Evolutionary conservation across 1,284 basidiomycete species (phyloP), one percentile per base, ranked within the genome.

Genomic region (Trichosporon ovoides): DNA sequence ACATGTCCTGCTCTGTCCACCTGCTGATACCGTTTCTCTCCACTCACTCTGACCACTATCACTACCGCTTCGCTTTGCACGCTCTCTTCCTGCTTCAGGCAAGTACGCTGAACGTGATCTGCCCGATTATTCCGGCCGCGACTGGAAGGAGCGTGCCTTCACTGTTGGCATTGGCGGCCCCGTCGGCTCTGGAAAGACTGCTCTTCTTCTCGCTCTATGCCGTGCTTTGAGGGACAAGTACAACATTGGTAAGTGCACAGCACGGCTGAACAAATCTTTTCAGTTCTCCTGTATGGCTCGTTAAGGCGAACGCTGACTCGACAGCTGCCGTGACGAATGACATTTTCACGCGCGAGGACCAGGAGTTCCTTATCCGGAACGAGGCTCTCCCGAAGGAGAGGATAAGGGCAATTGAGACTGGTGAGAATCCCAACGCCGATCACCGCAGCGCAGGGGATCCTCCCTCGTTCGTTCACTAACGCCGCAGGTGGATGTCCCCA

Each of bases 151-250:
- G 79, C 81, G 95, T 61, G 94, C 91, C 1, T 98, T 98, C 78
- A 98, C 95, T 0, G 81, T 98, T 58, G 95, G 95, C 4, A 98
- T 98, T 59, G 95, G 95, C 70, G 95, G 94, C 1, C 91, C 95
- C 1, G 95, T 98, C 19, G 96, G 96, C 12, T 96, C 93, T 1
- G 96, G 96, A 13, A 98, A 98, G 81, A 98, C 95, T 0, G 95
- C 95, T 0, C 79, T 98, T 59, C 88, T 94, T 0, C 84, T 98
- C 40, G 91, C 90, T 0, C 83, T 98, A n/a, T 98, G 96, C 77
- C 83, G 86, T 69, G 83, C 82, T 53, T 80, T 98, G 53, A 83
- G 95, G 56, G 84, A 85, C 40, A 82, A 87, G 63, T 89, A 89
- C 77, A 98, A 98, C 77, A 89, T 98, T 52, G 93, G 92, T 88